Conservation (phyloP, 2,329 filamentous ascomycete species). For the Daldinia sp. region DNA sequence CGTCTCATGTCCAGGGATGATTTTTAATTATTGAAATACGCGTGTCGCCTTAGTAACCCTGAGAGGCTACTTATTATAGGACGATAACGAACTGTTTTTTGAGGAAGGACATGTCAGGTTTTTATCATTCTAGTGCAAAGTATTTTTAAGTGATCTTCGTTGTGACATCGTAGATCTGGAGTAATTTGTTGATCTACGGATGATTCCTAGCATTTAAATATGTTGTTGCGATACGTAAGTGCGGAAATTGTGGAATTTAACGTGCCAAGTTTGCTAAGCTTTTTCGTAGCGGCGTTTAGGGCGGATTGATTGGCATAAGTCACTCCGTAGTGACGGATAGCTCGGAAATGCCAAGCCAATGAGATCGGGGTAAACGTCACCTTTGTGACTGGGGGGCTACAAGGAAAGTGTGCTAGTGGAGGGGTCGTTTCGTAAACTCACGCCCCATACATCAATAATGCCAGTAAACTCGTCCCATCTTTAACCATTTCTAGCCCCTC, state of each 20-base stretch:
- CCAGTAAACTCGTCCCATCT: background rate
- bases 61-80: too few species aligned
- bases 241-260: conserved; percentile 6
- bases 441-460: too few species aligned
- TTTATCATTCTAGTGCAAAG: background rate
- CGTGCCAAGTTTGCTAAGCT: conserved; percentile 35
- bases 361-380: conserved; percentile 23
- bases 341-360: conserved; percentile 34
- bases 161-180: background rate
- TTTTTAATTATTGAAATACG: background rate
- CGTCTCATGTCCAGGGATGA: background rate
- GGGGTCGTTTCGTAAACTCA: background rate
- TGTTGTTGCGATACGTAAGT: background rate
- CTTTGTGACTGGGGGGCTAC: conserved; percentile 11
- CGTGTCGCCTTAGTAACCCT: background rate
- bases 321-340: conserved; percentile 19
- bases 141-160: background rate
- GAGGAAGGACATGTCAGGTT: background rate
- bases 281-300: conserved; percentile 22
- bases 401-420: too few species aligned
- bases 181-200: conserved; percentile 16
- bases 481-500: background rate
- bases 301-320: conserved; percentile 21
- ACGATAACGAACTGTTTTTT: too few species aligned
- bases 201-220: conserved; percentile 23